Conservation (phyloP, 2,329 filamentous ascomycete species). For the Ophiosphaerella herpotricha region DNA sequence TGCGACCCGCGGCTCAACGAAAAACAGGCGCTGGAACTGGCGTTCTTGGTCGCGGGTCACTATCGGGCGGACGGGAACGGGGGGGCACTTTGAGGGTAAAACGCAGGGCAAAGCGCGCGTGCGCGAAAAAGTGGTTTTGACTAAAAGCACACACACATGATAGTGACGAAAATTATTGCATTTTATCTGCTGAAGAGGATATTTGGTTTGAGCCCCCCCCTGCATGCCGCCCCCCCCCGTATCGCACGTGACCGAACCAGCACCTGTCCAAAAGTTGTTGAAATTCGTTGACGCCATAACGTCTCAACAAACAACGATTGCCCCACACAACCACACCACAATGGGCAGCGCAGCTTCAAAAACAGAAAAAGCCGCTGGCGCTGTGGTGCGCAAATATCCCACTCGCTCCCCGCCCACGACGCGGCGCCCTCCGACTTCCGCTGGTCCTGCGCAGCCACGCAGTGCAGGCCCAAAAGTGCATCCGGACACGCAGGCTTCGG, state of each 20-base stretch:
- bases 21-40: slow-evolving; percentile 94
- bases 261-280: slow-evolving; percentile 10
- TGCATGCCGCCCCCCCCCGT: not conserved
- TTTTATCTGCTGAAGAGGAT: not conserved
- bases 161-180: too few relatives aligned
- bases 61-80: slow-evolving; percentile 57
- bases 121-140: too few relatives aligned
- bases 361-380: slow-evolving; percentile 55
- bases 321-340: slow-evolving; percentile 13
- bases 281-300: slow-evolving; percentile 22
- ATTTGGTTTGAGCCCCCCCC: not conserved
- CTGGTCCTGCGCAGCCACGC: slow-evolving; percentile 33
- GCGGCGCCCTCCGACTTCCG: slow-evolving; percentile 33
- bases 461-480: slow-evolving; percentile 48
- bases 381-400: slow-evolving; percentile 61
- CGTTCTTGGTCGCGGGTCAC: slow-evolving; percentile 89
- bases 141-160: too few relatives aligned
- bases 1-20: slow-evolving; percentile 96
- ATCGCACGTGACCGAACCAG: slow-evolving; percentile 6
- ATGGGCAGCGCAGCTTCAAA: slow-evolving; percentile 67
- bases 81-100: slow-evolving; percentile 10
- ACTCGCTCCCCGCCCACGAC: slow-evolving; percentile 50
- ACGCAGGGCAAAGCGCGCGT: too few relatives aligned
- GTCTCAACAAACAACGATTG: slow-evolving; percentile 25
- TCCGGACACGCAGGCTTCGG: slow-evolving; percentile 46